Conservation (phyloP, 1,139 yeast species). For the Saccharomycopsis crataegensis region DNA sequence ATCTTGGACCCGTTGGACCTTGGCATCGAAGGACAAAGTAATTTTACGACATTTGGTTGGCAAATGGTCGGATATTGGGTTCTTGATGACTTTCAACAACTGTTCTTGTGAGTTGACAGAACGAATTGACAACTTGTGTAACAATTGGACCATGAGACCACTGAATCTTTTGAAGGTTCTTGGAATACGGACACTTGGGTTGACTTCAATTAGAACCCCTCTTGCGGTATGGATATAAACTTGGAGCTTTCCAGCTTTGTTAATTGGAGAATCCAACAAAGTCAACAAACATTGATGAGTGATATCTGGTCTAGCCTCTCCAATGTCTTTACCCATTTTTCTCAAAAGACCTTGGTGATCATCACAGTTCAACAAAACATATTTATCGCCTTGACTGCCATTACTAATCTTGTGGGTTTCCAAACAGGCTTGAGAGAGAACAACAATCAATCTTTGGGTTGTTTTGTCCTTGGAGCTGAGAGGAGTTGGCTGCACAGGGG, state of each 20-base stretch:
- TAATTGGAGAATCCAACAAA: conserved; percentile 88
- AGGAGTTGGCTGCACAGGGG: conserved; percentile 80
- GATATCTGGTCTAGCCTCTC: conserved; percentile 97
- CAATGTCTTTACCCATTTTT: conserved; percentile 94
- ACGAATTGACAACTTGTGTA: conserved; percentile 86
- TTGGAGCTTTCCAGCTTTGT: conserved; percentile 93
- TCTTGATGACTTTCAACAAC: conserved; percentile 85
- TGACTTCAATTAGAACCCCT: conserved; percentile 90
- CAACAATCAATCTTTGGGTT: conserved; percentile 83
- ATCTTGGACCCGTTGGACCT: conserved; percentile 81
- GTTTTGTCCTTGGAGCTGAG: conserved; percentile 75
- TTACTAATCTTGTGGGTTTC: conserved; percentile 86
- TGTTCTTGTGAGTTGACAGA: conserved; percentile 94
- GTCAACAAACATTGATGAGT: conserved; percentile 94
- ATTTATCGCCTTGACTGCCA: conserved; percentile 77
- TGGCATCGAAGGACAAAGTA: conserved; percentile 91
- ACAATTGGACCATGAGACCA: conserved; percentile 93
- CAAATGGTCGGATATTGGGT: conserved; percentile 93
- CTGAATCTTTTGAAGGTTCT: conserved; percentile 96
- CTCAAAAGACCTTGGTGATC: conserved; percentile 95
- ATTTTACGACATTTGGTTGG: conserved; percentile 94
- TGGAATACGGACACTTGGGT: conserved; percentile 94
- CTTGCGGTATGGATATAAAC: conserved; percentile 94
- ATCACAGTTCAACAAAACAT: conserved; percentile 89
- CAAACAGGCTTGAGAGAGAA: conserved; percentile 86